Percentiles rank a stretch among this genome's conserved stretches.
Conservation (phyloP, 345 rosid genomes). For the Eucalyptus pauciflora region DNA sequence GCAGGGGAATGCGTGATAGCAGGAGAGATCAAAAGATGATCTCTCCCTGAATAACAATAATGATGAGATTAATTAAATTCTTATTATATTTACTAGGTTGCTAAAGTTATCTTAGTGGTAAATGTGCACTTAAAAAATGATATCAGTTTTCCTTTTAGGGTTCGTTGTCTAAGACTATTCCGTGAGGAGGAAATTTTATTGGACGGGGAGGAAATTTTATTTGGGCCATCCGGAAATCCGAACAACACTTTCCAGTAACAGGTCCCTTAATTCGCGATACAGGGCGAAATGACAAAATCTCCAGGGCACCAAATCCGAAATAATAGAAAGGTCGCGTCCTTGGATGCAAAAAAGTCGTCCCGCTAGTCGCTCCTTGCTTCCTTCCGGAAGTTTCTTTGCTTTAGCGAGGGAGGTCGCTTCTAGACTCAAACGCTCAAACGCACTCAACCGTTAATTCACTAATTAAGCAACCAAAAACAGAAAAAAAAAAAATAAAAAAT, state of each 20-base stretch:
- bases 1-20: fast-evolving
- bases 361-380: no score
- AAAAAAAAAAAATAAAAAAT: no score
- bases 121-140: no score
- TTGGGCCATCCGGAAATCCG: not conserved
- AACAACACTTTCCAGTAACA: no score
- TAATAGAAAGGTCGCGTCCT: not conserved
- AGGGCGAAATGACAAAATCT: not conserved
- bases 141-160: no score
- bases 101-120: no score
- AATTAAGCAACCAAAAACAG: not conserved
- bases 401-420: not conserved
- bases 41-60: not conserved
- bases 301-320: not conserved
- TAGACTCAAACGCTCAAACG: not conserved
- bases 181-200: fast-evolving
- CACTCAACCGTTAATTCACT: no score
- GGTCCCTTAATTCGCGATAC: fast-evolving
- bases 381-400: not conserved
- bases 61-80: no score
- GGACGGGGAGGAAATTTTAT: not conserved
- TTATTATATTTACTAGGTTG: no score
- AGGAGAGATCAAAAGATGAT: no score
- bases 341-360: not conserved
- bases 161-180: not conserved